Evolutionary conservation across 2,329 filamentous ascomycete species (phyloP).

Genomic region (Fusarium pininemorale): DNA sequence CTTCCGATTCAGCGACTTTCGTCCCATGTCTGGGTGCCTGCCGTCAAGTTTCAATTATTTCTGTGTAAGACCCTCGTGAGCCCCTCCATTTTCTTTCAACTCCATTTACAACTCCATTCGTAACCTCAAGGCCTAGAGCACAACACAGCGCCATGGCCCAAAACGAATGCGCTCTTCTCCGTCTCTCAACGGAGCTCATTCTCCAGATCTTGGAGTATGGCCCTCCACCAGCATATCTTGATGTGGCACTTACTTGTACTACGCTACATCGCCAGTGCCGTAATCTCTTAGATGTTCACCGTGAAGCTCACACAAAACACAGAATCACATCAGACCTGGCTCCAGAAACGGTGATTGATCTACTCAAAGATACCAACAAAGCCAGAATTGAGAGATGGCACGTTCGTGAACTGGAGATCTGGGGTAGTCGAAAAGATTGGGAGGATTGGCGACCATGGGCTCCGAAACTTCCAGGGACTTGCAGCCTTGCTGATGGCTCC

Average conservation of each 20-base stretch:
- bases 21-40: background rate
- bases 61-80: background rate
- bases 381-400: constrained; percentile 10
- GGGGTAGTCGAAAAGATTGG: constrained; percentile 22
- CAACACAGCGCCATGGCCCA: background rate
- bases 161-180: background rate
- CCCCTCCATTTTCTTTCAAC: background rate
- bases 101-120: background rate
- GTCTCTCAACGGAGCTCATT: constrained; percentile 14
- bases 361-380: background rate
- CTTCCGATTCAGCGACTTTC: background rate
- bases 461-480: background rate
- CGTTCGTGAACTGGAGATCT: constrained; percentile 29
- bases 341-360: background rate
- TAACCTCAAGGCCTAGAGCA: background rate
- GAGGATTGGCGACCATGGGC: constrained; percentile 20
- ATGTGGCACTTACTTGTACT: constrained; percentile 16
- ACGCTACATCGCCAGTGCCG: background rate
- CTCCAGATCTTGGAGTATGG: background rate
- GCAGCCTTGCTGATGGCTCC: background rate
- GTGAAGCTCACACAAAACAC: background rate
- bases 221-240: background rate
- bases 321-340: constrained; percentile 7
- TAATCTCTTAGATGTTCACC: background rate
- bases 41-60: background rate